Conservation (phyloP, 148 eudicot genomes). For the Chenopodium formosanum region DNA sequence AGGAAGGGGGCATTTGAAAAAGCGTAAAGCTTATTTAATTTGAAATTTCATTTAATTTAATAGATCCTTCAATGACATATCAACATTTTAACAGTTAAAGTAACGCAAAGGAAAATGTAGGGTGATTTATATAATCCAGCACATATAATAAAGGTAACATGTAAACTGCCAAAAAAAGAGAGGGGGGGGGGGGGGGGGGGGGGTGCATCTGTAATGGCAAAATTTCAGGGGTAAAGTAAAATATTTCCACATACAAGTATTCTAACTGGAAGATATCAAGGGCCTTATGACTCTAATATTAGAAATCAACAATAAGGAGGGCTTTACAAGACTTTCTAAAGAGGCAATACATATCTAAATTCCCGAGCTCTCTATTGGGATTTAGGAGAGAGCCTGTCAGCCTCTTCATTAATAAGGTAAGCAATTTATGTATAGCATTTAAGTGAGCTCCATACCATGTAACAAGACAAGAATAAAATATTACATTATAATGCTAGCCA, state of each 20-base stretch:
- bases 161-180: neutral
- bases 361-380: neutral
- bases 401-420: neutral
- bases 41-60: neutral
- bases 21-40: neutral
- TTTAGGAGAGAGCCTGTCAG: neutral
- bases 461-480: neutral
- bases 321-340: neutral
- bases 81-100: neutral
- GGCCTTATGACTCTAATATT: neutral
- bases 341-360: neutral
- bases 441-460: neutral
- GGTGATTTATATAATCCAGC: too few relatives aligned
- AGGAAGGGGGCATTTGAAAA: neutral
- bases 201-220: neutral
- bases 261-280: neutral
- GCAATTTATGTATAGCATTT: neutral
- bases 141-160: neutral
- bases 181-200: neutral
- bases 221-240: neutral
- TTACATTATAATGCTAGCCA: neutral
- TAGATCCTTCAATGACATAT: neutral
- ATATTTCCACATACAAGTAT: too few relatives aligned
- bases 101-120: neutral
- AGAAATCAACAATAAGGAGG: neutral